Evolutionary conservation across 176 grass and related monocot species (phyloP).

Genomic region (Otatea glauca): DNA sequence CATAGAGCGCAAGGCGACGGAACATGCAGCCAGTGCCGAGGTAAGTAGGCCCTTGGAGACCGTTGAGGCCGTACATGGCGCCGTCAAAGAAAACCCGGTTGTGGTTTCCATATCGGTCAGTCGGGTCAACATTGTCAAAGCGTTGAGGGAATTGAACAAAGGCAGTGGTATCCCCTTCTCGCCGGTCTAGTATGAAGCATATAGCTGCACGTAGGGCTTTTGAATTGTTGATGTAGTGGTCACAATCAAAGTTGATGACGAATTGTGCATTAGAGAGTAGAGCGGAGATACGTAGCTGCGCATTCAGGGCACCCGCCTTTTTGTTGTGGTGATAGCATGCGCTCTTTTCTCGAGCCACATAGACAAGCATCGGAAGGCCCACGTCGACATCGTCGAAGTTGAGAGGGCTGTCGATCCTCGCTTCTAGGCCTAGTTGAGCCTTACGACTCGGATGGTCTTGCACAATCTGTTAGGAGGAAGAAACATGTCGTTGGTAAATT

Average conservation of each 20-base stretch:
- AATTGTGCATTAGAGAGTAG: conserved; percentile 59
- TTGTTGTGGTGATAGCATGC: conserved; percentile 52
- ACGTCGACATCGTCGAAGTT: background rate
- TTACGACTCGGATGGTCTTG: conserved; percentile 14
- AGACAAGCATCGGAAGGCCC: conserved; percentile 54
- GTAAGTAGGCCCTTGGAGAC: conserved; percentile 52
- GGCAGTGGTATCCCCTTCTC: conserved; percentile 64
- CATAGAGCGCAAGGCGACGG: conserved; percentile 42
- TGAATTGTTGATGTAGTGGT: conserved; percentile 57
- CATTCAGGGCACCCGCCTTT: conserved; percentile 62
- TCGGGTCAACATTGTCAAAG: conserved; percentile 77
- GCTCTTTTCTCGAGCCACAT: conserved; percentile 46
- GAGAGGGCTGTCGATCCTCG: no score
- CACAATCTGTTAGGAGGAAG: conserved; percentile 30
- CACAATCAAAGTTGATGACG: conserved; percentile 56
- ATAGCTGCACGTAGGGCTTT: conserved; percentile 28
- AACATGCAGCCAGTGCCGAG: conserved; percentile 56
- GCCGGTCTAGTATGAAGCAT: conserved; percentile 54
- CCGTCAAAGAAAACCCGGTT: conserved; percentile 90
- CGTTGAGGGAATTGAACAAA: conserved; percentile 84
- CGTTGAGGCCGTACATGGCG: conserved; percentile 69
- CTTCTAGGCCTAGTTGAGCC: no score
- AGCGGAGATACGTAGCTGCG: conserved; percentile 47
- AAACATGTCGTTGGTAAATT: no score
- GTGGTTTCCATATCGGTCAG: conserved; percentile 79